These are phyloP conservation scores for Adansonia rubrostipa DNA, from an alignment of 441 rosid species.

Conservation along the genomic window DNA sequence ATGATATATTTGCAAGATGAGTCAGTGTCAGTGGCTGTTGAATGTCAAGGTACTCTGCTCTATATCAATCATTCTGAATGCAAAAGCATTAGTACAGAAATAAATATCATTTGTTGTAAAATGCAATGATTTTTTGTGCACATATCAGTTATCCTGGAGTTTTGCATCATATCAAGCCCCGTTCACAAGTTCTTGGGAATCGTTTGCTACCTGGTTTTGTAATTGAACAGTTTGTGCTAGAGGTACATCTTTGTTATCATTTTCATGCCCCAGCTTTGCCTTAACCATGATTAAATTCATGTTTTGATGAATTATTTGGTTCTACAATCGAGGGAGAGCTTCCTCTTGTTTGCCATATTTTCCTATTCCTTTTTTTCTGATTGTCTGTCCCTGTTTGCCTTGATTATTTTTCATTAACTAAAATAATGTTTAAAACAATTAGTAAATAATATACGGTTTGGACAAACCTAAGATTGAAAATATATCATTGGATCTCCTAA, in stretches of 20 bases:
- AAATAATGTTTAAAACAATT: background rate
- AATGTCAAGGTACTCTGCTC: slow-evolving; percentile 55
- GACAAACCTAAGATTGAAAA: background rate
- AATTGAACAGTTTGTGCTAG: slow-evolving; percentile 47
- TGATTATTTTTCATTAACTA: background rate
- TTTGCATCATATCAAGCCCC: slow-evolving; percentile 33
- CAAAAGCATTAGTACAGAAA: background rate
- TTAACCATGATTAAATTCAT: background rate
- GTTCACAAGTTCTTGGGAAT: slow-evolving; percentile 33
- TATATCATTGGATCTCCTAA: background rate
- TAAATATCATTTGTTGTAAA: background rate
- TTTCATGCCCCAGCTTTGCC: background rate
- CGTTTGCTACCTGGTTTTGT: slow-evolving; percentile 50
- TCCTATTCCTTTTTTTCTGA: background rate
- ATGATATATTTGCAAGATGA: slow-evolving; percentile 43
- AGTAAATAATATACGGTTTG: background rate
- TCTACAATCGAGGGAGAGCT: background rate
- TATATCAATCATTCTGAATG: slow-evolving; percentile 3
- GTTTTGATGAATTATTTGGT: background rate
- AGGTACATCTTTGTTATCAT: slow-evolving; percentile 42
- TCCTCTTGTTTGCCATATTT: background rate
- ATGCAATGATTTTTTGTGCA: background rate
- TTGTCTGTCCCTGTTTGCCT: background rate
- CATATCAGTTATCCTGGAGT: slow-evolving; percentile 61
- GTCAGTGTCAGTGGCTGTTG: slow-evolving; percentile 43